phyloP scores from a whole-genome alignment of 257 asterid species.

The Primulina eburnea region DNA sequence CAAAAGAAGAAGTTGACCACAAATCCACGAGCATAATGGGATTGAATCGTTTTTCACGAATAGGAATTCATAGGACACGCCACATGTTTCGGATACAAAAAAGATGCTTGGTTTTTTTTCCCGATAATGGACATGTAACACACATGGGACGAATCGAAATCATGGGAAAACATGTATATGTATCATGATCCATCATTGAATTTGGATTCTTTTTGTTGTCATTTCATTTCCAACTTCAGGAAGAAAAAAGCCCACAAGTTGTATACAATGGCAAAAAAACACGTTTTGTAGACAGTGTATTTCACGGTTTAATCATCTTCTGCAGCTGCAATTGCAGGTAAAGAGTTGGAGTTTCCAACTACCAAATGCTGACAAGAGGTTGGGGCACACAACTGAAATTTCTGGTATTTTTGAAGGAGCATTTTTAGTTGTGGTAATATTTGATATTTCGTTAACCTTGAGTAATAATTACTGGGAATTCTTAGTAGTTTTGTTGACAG shows the following conservation, averaged over 20 bases:
- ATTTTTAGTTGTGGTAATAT: slow-evolving; percentile 20
- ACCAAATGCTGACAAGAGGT: no score
- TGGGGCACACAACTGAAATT: no score
- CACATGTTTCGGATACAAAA: neutral
- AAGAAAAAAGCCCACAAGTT: neutral
- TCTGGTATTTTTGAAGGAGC: slow-evolving; percentile 22
- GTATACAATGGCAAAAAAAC: neutral
- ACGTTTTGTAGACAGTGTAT: no score
- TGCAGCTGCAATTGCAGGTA: no score
- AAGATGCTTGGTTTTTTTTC: neutral
- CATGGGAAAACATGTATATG: neutral
- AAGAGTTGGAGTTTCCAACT: no score
- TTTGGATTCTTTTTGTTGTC: slow-evolving; percentile 19
- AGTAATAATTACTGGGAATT: slow-evolving; percentile 32
- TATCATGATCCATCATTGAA: neutral
- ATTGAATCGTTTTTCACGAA: neutral
- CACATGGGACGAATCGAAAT: neutral
- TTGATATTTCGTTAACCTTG: slow-evolving; percentile 14
- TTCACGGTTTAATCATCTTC: no score
- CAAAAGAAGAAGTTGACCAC: neutral
- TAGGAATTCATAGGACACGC: neutral
- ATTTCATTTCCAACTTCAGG: slow-evolving; percentile 13
- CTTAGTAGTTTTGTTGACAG: slow-evolving; percentile 26
- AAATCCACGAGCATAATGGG: neutral
- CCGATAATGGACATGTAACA: neutral